Evolutionary conservation across 2,329 filamentous ascomycete species (phyloP), one percentile per base, ranked within the genome.

Genomic region (Aspergillus fischeri): DNA sequence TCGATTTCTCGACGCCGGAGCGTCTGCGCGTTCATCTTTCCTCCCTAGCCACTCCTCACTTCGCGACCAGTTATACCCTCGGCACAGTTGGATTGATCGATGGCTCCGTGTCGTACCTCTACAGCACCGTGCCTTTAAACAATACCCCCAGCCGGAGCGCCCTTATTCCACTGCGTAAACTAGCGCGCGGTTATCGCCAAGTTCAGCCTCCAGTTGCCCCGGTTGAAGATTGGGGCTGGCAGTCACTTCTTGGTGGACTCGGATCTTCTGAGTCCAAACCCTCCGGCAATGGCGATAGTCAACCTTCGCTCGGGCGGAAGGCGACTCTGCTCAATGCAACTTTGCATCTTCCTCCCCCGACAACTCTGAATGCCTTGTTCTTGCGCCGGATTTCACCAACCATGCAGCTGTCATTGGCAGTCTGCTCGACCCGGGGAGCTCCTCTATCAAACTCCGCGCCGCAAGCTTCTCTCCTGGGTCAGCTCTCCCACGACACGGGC

Each of bases 41-140:
- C 7, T 95, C 94, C 7, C 87, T 99, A 29, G 91, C 92, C 7
- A 92, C 92, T 20, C 88, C 91, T 8, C 91, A 96, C 73, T 97
- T 97, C 68, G 93, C 92, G 25, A 96, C 92, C 17, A 93, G 92
- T 41, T 99, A 99, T 75, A 89, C 91, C 45, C 84, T 99, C 48
- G 91, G 92, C 59, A 95, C 88, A 45, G 84, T 95, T 17, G 94
- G 93, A 58, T 83, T 96, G 38, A 92, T 99, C 52, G 93, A 97
- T 77, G 94, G 94, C 72, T 96, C 92, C n/a, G 84, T 99, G 56
- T 96, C 92, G 14, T 99, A 97, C 76, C 85, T 99, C 54, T 97
- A 96, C 79, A 95, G 92, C 51, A 96, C 91, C 2, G 81, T 94
- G 8, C 87, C 91, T 11, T 82, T 97, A 56, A 78, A 81, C 42